Percentiles rank a stretch among this genome's conserved stretches.
phyloP scores from a whole-genome alignment of 1,139 yeast species.

The Candida sanyaensis region DNA sequence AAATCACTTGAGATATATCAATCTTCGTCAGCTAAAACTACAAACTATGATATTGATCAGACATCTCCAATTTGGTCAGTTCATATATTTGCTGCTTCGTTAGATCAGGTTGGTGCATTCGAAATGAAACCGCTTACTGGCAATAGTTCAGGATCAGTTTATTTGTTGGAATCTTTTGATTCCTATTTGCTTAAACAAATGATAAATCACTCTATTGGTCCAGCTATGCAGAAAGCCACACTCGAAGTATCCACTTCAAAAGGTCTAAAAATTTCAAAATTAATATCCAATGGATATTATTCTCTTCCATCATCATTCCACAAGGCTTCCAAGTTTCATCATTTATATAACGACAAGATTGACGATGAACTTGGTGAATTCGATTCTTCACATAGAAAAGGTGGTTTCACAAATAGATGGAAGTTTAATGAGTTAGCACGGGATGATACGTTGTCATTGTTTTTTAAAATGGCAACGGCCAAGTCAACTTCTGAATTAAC shows the following conservation, averaged over 20 bases:
- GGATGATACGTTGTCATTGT: conserved; percentile 29
- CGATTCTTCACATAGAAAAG: conserved; percentile 33
- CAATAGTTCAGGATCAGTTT: conserved; percentile 32
- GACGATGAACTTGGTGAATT: conserved; percentile 35
- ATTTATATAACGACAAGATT: conserved; percentile 30
- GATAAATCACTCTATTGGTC: conserved; percentile 5
- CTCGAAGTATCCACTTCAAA: conserved; percentile 34
- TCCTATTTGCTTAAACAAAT: conserved; percentile 21
- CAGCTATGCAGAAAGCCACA: conserved; percentile 4
- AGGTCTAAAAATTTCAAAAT: conserved; percentile 29
- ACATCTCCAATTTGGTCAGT: conserved; percentile 30
- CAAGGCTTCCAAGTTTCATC: conserved; percentile 21
- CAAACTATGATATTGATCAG: conserved; percentile 22
- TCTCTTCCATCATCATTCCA: conserved; percentile 37
- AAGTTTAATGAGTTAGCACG: conserved; percentile 23
- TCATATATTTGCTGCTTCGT: conserved; percentile 35
- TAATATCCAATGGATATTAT: conserved; percentile 30
- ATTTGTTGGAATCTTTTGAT: conserved; percentile 27
- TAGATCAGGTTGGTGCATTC: conserved; percentile 43
- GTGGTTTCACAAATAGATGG: conserved; percentile 40
- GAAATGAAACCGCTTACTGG: conserved; percentile 37
- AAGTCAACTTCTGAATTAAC: conserved; percentile 22
- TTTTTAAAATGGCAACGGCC: conserved; percentile 35
- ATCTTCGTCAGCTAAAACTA: conserved; percentile 23
- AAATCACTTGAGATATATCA: conserved; percentile 17